Evolutionary conservation across 2,329 filamentous ascomycete genomes (phyloP).

Genomic region (Colletotrichum sp.): DNA sequence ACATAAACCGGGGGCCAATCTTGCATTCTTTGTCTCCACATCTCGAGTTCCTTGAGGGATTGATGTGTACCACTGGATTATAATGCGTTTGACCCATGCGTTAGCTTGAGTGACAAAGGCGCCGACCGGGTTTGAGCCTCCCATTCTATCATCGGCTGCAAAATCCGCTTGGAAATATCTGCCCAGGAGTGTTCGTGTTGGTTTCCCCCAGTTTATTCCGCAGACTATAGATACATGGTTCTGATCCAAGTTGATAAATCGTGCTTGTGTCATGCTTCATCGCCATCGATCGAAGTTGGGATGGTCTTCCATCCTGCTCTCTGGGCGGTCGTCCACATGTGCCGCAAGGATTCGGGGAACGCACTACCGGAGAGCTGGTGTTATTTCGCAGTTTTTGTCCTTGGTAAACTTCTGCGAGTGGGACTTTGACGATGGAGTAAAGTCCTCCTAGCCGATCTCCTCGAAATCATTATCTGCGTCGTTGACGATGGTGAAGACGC

Average conservation of each 20-base stretch:
- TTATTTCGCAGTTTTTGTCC: background rate
- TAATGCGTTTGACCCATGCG: background rate
- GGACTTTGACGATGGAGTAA: too few relatives aligned
- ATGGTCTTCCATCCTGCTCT: background rate
- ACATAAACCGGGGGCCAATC: background rate
- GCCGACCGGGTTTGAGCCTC: background rate
- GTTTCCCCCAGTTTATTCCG: background rate
- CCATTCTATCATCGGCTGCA: background rate
- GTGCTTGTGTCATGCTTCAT: background rate
- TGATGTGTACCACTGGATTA: background rate
- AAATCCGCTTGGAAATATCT: background rate
- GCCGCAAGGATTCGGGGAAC: rapidly evolving
- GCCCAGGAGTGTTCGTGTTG: background rate
- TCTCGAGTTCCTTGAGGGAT: background rate
- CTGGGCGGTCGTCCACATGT: background rate
- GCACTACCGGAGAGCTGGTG: background rate
- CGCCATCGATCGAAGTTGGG: background rate
- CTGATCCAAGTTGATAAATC: background rate
- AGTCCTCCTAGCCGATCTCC: too few relatives aligned
- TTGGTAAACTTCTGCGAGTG: background rate
- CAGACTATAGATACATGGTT: background rate
- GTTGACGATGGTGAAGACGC: too few relatives aligned
- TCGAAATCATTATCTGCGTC: too few relatives aligned
- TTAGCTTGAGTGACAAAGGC: background rate
- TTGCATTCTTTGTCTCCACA: background rate